Conservation (phyloP, 352 stramenopile species). For the Thalassiosira livingstoniorum region DNA sequence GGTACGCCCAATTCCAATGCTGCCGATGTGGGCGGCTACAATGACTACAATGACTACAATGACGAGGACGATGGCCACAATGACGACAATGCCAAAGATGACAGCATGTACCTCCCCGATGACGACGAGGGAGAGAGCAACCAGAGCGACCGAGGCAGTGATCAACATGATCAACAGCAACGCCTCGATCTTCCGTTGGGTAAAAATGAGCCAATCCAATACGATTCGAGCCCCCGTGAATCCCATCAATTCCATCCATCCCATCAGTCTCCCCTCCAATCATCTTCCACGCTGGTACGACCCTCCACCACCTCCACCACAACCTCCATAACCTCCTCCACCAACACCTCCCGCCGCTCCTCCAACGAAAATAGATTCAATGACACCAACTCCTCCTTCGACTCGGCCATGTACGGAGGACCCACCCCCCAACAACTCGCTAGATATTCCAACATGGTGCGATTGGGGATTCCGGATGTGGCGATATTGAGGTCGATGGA, state of each 20-base stretch:
- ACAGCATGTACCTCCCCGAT: not conserved
- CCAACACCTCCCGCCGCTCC: too few relatives aligned
- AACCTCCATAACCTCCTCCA: not conserved
- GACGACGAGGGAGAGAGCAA: not conserved
- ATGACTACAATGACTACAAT: not conserved
- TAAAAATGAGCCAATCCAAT: not conserved
- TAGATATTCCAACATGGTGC: slow-evolving; percentile 57
- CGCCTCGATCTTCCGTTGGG: not conserved
- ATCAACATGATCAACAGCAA: slow-evolving; percentile 6
- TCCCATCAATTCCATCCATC: too few relatives aligned
- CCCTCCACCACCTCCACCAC: not conserved
- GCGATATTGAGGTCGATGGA: slow-evolving; percentile 53
- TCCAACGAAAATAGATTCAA: slow-evolving; percentile 2
- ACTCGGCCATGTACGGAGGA: not conserved
- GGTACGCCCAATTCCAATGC: not conserved
- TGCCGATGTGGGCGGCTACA: not conserved
- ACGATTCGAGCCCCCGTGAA: too few relatives aligned
- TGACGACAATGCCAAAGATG: not conserved
- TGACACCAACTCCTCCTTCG: not conserved
- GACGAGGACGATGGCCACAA: slow-evolving; percentile 3
- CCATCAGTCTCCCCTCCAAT: too few relatives aligned
- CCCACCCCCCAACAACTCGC: slow-evolving; percentile 35
- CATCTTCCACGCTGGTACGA: too few relatives aligned
- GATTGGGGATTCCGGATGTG: slow-evolving; percentile 54
- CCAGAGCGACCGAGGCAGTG: slow-evolving; percentile 2